phyloP scores from a whole-genome alignment of 768 basidiomycete species.

The Kwoniella newhampshirensis region DNA sequence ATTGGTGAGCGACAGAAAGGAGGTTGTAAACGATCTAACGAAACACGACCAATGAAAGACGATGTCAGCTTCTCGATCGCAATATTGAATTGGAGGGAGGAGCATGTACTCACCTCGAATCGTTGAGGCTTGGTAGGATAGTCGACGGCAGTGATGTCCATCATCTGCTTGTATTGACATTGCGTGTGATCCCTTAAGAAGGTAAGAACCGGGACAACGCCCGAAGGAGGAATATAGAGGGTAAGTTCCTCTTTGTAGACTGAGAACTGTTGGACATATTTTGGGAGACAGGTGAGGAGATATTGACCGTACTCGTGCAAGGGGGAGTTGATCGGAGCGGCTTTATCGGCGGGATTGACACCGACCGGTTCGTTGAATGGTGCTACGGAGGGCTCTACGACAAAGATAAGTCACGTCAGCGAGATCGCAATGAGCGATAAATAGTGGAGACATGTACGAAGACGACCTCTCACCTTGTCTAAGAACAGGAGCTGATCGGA shows the following conservation, averaged over 20 bases:
- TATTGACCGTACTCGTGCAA: constrained; percentile 92
- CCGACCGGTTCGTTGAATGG: constrained; percentile 90
- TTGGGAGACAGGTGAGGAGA: constrained; percentile 86
- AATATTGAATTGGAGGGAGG: too few species aligned
- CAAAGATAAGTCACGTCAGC: background rate
- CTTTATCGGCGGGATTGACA: constrained; percentile 74
- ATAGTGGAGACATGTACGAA: constrained; percentile 1
- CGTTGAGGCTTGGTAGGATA: constrained; percentile 88
- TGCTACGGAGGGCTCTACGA: constrained; percentile 51
- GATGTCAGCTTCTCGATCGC: too few species aligned
- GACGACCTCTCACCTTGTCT: constrained; percentile 14
- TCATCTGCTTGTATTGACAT: constrained; percentile 86
- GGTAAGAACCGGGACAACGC: constrained; percentile 76
- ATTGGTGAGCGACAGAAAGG: constrained; percentile 72
- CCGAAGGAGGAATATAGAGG: constrained; percentile 79
- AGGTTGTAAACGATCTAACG: constrained; percentile 81
- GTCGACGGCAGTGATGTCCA: constrained; percentile 95
- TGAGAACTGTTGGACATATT: constrained; percentile 97
- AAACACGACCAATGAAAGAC: background rate
- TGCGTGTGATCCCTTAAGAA: constrained; percentile 95
- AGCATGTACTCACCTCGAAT: constrained; percentile 75
- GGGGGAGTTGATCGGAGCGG: constrained; percentile 70
- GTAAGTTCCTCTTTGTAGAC: constrained; percentile 94
- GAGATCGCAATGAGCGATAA: background rate
- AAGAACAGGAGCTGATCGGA: constrained; percentile 17